phyloP scores from a whole-genome alignment of 192 early-diverging fungal species.

The Entophlyctis luteolus region DNA sequence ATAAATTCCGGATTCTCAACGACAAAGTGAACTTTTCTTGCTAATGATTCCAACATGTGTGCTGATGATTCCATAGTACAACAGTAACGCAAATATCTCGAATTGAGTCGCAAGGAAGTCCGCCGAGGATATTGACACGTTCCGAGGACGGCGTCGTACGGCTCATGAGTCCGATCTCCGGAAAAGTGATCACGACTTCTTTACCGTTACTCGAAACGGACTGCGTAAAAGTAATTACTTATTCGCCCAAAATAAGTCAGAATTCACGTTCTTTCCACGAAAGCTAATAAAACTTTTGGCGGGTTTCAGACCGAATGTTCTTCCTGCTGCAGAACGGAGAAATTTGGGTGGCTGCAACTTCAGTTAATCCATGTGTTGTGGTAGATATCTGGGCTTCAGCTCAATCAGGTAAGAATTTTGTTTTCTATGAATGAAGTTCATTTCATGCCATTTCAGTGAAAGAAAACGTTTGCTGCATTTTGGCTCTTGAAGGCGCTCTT shows the following conservation, averaged over 20 bases:
- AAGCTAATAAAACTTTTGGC: not conserved
- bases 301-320: conserved; percentile 39
- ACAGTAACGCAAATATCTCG: conserved; percentile 23
- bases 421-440: conserved; percentile 35
- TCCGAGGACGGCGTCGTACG: conserved; percentile 49
- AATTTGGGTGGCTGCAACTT: conserved; percentile 44
- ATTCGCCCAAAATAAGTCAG: conserved; percentile 27
- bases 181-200: conserved; percentile 47
- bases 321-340: conserved; percentile 46
- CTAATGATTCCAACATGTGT: too few relatives aligned
- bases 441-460: conserved; percentile 35
- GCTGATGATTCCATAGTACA: too few relatives aligned
- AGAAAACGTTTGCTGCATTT: conserved; percentile 39
- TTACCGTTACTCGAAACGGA: conserved; percentile 52
- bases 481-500: conserved; percentile 39
- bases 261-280: not conserved
- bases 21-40: conserved; percentile 30
- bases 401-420: not conserved
- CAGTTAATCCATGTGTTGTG: conserved; percentile 47
- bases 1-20: conserved; percentile 45
- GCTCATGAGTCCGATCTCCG: conserved; percentile 38
- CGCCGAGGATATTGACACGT: conserved; percentile 29
- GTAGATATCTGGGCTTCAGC: conserved; percentile 43
- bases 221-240: conserved; percentile 30
- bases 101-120: not conserved